Evolutionary conservation across 176 grass and related monocot species (phyloP).

Genomic region (Aegilops bicornis): DNA sequence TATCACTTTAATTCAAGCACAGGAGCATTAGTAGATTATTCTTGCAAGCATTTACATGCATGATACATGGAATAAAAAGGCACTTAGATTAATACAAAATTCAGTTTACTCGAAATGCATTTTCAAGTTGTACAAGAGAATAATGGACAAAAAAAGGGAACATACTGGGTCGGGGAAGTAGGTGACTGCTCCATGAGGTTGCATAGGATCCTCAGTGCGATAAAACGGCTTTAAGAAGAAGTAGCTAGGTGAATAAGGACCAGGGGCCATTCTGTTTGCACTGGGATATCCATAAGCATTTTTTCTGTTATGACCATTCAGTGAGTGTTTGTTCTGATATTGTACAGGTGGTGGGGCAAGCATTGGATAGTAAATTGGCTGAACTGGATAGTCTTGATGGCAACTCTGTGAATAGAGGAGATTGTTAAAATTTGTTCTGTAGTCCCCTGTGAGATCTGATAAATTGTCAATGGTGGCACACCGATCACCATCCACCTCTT

Average conservation of each 20-base stretch:
- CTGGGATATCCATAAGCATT: slow-evolving; percentile 48
- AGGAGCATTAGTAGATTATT: slow-evolving; percentile 1
- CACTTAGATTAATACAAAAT: not conserved
- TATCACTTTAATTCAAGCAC: not conserved
- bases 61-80: not conserved
- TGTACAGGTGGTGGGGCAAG: slow-evolving; percentile 28
- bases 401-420: slow-evolving; percentile 45
- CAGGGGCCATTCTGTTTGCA: slow-evolving; percentile 41
- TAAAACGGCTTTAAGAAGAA: slow-evolving; percentile 46
- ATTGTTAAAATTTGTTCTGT: slow-evolving; percentile 41
- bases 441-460: slow-evolving; percentile 64
- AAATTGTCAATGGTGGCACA: not conserved
- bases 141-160: slow-evolving; percentile 14
- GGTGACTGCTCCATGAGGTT: slow-evolving; percentile 64
- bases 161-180: slow-evolving; percentile 75
- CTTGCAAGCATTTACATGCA: slow-evolving; percentile 10
- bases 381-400: slow-evolving; percentile 37
- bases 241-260: slow-evolving; percentile 53
- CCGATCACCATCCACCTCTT: not conserved
- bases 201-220: slow-evolving; percentile 47
- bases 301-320: slow-evolving; percentile 50
- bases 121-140: slow-evolving; percentile 30
- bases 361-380: slow-evolving; percentile 36
- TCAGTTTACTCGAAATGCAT: not conserved
- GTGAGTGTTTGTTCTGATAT: slow-evolving; percentile 50